Conservation (phyloP, 2,329 filamentous ascomycete genomes). For the Trichophaea hybrida region DNA sequence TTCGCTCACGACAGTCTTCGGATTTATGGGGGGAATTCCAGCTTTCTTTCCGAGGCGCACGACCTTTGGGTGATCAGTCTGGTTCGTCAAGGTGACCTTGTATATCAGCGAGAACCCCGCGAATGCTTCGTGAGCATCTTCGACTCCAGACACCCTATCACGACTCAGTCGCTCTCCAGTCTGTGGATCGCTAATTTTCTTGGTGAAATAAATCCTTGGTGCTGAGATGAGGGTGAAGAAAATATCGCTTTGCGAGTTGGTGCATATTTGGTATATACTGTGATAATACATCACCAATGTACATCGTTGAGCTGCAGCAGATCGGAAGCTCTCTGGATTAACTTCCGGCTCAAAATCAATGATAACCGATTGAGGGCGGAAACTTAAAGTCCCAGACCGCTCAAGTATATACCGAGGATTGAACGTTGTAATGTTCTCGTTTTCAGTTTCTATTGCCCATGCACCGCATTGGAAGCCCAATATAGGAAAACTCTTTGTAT, state of each 20-base stretch:
- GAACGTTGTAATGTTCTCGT: not conserved
- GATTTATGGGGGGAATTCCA: conserved; percentile 28
- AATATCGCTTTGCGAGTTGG: conserved; percentile 35
- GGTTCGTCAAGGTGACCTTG: conserved; percentile 30
- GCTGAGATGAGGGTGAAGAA: conserved; percentile 41
- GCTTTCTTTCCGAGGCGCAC: conserved; percentile 26
- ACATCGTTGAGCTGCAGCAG: not conserved
- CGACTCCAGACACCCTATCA: conserved; percentile 30
- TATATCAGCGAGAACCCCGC: conserved; percentile 40
- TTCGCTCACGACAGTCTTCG: conserved; percentile 3
- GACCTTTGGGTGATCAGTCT: conserved; percentile 27
- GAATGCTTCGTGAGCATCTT: conserved; percentile 31
- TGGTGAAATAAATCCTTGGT: conserved; percentile 37
- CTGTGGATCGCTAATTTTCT: conserved; percentile 10
- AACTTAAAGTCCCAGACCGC: not conserved
- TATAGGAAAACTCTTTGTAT: not conserved
- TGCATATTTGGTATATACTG: conserved; percentile 28
- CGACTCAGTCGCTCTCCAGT: not conserved
- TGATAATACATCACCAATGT: conserved; percentile 31
- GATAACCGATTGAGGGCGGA: not conserved
- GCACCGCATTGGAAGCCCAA: not conserved
- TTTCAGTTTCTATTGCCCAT: not conserved
- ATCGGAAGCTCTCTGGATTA: not conserved
- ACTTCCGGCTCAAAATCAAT: not conserved
- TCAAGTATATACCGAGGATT: not conserved